Base-by-base conservation (phyloP, 768 basidiomycete genomes). In the Suillus subaureus region DNA sequence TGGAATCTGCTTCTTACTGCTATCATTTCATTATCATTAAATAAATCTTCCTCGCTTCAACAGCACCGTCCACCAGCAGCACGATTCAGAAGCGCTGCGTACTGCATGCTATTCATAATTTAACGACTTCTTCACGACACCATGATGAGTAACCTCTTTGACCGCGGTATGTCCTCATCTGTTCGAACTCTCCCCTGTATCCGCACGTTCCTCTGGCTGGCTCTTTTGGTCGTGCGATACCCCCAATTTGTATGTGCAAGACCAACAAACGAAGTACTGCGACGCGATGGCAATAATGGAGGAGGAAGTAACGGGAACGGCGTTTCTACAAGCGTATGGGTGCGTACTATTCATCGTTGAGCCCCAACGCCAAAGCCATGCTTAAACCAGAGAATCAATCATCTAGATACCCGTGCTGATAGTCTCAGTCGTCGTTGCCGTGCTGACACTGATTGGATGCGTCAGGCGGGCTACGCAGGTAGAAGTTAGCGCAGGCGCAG, bases 371-470 rank as follows among this genome's bases (percentile, higher is more conserved):
- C 40, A 56, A 39, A 58, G 39, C 4, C 16, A 60, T 60, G 18
- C 40, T 60, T 12, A 60, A 60, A 42, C 12, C 58, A 8, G 39
- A 12, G 11, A 31, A 28, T 12, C 11, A 42, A 28, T 8, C 13
- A 21, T 42, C 6, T 54, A 76, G 75, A 67, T 76, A 61, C 75
- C 75, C 6, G 69, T 76, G n/a, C 64, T 77, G n/a, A 63, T 69
- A 33, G 40, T 77, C 42, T 64, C 71, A 12, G 15, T 74, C 0
- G 62, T 72, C 2, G 71, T 77, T 9, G 49, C 62, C 13, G 35
- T 73, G 39, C 60, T 75, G 43, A 70, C 70, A 21, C 21, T 75
- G 23, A 56, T 71, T 42, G 64, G 54, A 0, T 77, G 76, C 8
- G 3, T 69, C 9, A 76, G 71, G 65, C 71, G 76, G 43, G 65